phyloP scores from a whole-genome alignment of 345 rosid genomes.

The Bruguiera sexangula region DNA sequence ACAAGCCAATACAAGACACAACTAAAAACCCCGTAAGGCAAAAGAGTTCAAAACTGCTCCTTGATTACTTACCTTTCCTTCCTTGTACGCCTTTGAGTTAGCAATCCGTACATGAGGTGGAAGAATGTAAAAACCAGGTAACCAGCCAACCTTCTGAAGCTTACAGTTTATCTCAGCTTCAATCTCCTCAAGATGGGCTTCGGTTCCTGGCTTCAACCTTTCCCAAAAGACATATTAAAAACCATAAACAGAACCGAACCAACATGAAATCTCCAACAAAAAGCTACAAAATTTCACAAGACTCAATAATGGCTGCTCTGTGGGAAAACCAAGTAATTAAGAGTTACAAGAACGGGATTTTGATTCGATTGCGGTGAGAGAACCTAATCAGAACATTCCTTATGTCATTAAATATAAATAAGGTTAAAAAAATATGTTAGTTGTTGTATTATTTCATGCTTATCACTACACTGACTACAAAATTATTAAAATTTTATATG shows the following conservation, averaged over 20 bases:
- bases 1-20: background rate
- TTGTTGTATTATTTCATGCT: too few relatives aligned
- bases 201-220: conserved; percentile 79
- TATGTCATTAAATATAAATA: too few relatives aligned
- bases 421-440: too few relatives aligned
- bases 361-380: too few relatives aligned
- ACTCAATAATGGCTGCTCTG: background rate
- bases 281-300: background rate
- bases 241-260: background rate
- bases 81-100: conserved; percentile 58
- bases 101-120: conserved; percentile 72
- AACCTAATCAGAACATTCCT: too few relatives aligned
- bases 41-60: too few relatives aligned
- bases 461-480: too few relatives aligned
- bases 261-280: conserved; percentile 2
- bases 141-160: conserved; percentile 64
- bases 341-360: too few relatives aligned
- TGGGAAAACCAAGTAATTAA: background rate
- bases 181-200: conserved; percentile 45
- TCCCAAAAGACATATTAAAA: background rate
- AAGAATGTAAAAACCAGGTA: conserved; percentile 70
- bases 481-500: too few relatives aligned
- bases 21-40: background rate
- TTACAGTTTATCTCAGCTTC: conserved; percentile 66
- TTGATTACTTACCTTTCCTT: conserved; percentile 55